Evolutionary conservation across 129 eudicot species (phyloP).

Genomic region (Helianthus tuberosus): DNA sequence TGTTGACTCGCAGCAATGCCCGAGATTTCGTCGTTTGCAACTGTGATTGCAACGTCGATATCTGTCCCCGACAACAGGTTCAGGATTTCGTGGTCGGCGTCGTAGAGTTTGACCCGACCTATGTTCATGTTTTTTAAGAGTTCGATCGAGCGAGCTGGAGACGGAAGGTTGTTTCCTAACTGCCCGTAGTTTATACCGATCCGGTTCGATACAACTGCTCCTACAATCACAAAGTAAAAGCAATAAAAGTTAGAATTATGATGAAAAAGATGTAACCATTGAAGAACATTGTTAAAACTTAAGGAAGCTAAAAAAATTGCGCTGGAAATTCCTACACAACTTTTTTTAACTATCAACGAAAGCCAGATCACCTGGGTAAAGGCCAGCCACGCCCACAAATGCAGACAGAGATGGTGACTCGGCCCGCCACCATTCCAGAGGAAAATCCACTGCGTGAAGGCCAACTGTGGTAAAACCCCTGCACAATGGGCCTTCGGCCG

Average conservation of each 20-base stretch:
- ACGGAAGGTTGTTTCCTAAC: conserved; percentile 61
- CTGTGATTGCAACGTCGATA: conserved; percentile 62
- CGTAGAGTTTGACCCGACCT: conserved; percentile 57
- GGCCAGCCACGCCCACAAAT: too few species aligned
- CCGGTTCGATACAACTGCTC: conserved; percentile 28
- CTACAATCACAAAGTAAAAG: conserved; percentile 21
- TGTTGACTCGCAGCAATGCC: conserved; percentile 55
- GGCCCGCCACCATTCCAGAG: too few species aligned
- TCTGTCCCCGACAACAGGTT: conserved; percentile 50
- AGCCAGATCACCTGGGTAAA: too few species aligned
- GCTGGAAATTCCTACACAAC: too few species aligned
- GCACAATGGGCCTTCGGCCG: too few species aligned
- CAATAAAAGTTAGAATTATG: not conserved
- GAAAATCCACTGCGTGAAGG: too few species aligned
- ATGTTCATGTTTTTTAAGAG: conserved; percentile 43
- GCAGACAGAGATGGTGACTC: too few species aligned
- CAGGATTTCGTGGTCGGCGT: conserved; percentile 63
- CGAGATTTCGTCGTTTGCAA: conserved; percentile 55
- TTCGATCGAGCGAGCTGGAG: conserved; percentile 52
- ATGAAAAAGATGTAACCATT: not conserved
- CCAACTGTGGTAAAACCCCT: too few species aligned
- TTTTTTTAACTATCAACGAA: too few species aligned
- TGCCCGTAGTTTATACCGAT: conserved; percentile 76
- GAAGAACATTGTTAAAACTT: not conserved
- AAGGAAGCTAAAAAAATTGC: too few species aligned